A percentile compares a stretch with the other conserved stretches of the same genome.
These are phyloP conservation scores for Pistacia atlantica DNA, from an alignment of 345 rosid genomes.

Conservation along the genomic window DNA sequence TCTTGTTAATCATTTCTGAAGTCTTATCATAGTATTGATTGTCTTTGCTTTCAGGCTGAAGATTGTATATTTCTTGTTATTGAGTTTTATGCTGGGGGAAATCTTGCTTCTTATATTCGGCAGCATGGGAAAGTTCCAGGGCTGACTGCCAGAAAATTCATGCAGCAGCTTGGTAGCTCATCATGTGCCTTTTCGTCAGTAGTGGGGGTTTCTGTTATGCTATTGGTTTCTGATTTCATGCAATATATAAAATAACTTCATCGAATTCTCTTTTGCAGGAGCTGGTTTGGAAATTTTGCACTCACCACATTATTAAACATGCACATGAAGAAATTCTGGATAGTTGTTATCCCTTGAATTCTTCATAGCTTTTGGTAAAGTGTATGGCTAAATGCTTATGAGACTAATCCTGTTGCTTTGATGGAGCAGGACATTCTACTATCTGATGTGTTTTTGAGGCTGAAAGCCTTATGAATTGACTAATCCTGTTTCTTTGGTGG, in stretches of 20 bases:
- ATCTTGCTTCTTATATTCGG: slow-evolving; percentile 51
- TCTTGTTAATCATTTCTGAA: background rate
- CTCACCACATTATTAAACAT: slow-evolving; percentile 26
- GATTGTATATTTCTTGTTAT: slow-evolving; percentile 44
- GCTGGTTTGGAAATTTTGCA: slow-evolving; percentile 60
- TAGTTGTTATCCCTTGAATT: slow-evolving; percentile 1
- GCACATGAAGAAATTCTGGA: background rate
- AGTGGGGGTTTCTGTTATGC: background rate
- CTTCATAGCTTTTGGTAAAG: background rate
- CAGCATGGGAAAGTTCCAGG: slow-evolving; percentile 53
- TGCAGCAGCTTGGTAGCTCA: slow-evolving; percentile 62
- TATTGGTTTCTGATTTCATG: background rate
- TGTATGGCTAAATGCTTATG: background rate
- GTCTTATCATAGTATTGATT: background rate
- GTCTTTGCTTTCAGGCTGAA: slow-evolving; percentile 37
- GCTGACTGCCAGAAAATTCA: slow-evolving; percentile 49
- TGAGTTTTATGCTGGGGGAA: slow-evolving; percentile 68
- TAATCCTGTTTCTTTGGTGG: slow-evolving; percentile 22
- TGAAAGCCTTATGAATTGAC: slow-evolving; percentile 7
- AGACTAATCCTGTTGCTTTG: slow-evolving; percentile 19
- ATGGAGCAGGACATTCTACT: slow-evolving; percentile 58
- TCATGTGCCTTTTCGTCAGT: background rate
- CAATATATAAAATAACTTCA: background rate
- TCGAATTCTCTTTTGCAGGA: slow-evolving; percentile 36
- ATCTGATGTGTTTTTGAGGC: slow-evolving; percentile 12